Percentiles rank a stretch among this genome's conserved stretches.
phyloP scores from a whole-genome alignment of 257 asterid genomes.

The Solanum pimpinellifolium region DNA sequence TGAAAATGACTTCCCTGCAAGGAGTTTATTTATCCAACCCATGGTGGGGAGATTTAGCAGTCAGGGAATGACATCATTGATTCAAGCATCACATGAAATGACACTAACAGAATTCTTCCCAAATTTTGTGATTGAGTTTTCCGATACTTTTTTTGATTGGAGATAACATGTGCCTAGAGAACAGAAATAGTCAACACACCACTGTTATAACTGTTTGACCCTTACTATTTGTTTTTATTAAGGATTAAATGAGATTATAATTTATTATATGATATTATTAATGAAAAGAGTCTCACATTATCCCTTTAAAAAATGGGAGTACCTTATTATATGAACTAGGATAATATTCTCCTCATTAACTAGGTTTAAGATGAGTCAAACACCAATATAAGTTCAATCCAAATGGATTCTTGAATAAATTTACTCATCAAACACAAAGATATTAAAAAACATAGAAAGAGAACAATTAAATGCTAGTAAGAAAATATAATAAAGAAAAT shows the following conservation, averaged over 20 bases:
- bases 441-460: not conserved
- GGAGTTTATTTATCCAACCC: no score
- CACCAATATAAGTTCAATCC: not conserved
- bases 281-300: not conserved
- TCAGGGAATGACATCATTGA: no score
- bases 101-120: no score
- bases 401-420: not conserved
- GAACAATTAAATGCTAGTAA: not conserved
- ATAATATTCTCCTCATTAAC: not conserved
- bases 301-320: no score
- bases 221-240: not conserved
- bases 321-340: not conserved
- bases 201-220: not conserved
- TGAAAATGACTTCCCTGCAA: no score
- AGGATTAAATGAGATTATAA: not conserved
- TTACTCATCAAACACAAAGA: not conserved
- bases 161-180: no score
- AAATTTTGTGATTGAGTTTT: no score
- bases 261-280: not conserved
- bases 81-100: no score
- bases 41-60: no score
- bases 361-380: not conserved
- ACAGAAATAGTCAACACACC: no score
- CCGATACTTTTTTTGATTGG: no score
- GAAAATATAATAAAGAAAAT: not conserved